These are phyloP conservation scores for Fraxinus velutina DNA, from an alignment of 305 asterid genomes.

Conservation along the genomic window DNA sequence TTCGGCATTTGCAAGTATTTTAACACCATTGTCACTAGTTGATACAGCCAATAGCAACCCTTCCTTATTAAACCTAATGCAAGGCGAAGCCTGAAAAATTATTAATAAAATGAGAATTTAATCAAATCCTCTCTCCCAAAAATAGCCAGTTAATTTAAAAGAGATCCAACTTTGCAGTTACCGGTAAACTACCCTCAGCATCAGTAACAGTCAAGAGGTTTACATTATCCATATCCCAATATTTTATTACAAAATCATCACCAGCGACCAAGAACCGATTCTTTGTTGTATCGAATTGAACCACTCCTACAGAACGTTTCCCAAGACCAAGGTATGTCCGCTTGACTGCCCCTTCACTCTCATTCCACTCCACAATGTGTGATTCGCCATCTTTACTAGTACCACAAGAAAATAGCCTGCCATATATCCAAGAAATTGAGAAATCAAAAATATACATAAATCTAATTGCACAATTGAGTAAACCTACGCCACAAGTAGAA, in stretches of 20 bases:
- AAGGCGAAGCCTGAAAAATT: slow-evolving; percentile 57
- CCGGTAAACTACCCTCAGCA: slow-evolving; percentile 76
- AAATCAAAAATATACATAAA: neutral
- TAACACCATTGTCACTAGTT: slow-evolving; percentile 54
- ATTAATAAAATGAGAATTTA: slow-evolving; percentile 16
- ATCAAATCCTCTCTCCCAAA: slow-evolving; percentile 6
- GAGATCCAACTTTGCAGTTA: slow-evolving; percentile 25
- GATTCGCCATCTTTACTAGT: slow-evolving; percentile 71
- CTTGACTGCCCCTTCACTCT: slow-evolving; percentile 61
- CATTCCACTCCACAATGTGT: slow-evolving; percentile 68
- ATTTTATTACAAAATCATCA: slow-evolving; percentile 61
- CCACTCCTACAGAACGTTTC: slow-evolving; percentile 51
- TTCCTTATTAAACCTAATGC: slow-evolving; percentile 55
- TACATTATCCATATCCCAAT: slow-evolving; percentile 68
- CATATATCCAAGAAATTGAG: slow-evolving; percentile 1
- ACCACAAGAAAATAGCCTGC: slow-evolving; percentile 71
- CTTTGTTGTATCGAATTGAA: slow-evolving; percentile 66
- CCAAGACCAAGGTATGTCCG: slow-evolving; percentile 61
- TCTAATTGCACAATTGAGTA: neutral
- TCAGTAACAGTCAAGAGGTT: slow-evolving; percentile 44
- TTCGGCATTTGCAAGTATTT: slow-evolving; percentile 59
- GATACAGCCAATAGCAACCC: slow-evolving; percentile 64
- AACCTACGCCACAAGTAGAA: neutral
- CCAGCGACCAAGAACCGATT: slow-evolving; percentile 72
- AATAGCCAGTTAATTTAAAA: neutral